These are phyloP conservation scores for Globisporangium camurandrum DNA, from an alignment of 352 stramenopile genomes.

Conservation along the genomic window DNA sequence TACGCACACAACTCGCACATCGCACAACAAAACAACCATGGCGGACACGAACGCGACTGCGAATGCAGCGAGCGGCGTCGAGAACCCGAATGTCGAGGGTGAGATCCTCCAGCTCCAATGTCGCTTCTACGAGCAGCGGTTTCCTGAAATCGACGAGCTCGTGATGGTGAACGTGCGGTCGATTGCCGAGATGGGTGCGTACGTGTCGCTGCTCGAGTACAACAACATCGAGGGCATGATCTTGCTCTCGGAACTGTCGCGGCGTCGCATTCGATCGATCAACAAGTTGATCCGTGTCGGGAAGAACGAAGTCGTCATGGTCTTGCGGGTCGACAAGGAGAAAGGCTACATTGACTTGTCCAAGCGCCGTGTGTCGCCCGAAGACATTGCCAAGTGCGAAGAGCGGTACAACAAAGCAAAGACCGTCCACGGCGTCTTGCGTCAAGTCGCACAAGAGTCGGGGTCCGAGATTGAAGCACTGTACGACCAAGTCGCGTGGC, in stretches of 20 bases:
- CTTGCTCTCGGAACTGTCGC: conserved; percentile 97
- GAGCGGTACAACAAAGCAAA: conserved; percentile 99
- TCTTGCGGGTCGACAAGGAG: conserved; percentile 99
- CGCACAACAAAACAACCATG: too few species aligned
- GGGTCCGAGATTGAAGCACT: conserved; percentile 69
- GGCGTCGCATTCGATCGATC: conserved; percentile 98
- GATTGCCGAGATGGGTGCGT: conserved; percentile 99
- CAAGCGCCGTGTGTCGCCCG: conserved; percentile 97
- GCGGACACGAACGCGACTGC: conserved; percentile 14
- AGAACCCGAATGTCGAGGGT: conserved; percentile 40
- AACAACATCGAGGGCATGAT: conserved; percentile 99
- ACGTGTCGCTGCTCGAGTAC: conserved; percentile 99
- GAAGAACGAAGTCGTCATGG: conserved; percentile 99
- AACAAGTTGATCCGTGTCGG: conserved; percentile 99
- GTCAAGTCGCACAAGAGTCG: conserved; percentile 81
- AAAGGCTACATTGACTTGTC: conserved; percentile 99
- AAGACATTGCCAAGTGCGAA: conserved; percentile 99
- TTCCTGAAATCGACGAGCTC: conserved; percentile 97
- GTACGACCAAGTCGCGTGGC: conserved; percentile 94
- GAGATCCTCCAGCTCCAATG: conserved; percentile 81
- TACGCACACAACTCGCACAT: too few species aligned
- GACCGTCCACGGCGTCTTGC: conserved; percentile 95
- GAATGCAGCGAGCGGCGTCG: conserved; percentile 16
- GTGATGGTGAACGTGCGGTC: conserved; percentile 95
- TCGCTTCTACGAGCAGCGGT: conserved; percentile 90